Conservation (phyloP, 2,329 filamentous ascomycete species). For the Cordyceps pruinosa region DNA sequence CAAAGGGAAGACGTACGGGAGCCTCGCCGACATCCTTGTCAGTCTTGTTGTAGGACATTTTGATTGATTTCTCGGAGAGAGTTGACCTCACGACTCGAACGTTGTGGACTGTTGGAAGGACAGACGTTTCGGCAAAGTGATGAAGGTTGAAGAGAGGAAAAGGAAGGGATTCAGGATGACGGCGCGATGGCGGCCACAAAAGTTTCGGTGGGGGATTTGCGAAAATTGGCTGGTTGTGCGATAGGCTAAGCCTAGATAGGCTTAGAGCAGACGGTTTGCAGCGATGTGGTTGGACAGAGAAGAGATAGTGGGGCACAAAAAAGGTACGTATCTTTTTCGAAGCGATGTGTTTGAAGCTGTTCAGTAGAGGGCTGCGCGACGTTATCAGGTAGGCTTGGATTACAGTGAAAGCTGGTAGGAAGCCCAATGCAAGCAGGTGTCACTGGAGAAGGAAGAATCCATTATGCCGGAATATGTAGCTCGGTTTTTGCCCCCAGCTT, state of each 20-base stretch:
- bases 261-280: neutral
- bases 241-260: neutral
- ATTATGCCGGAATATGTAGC: too few species aligned
- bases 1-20: slow-evolving; percentile 52
- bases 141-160: slow-evolving; percentile 39
- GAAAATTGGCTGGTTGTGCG: slow-evolving; percentile 11
- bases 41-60: slow-evolving; percentile 90
- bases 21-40: slow-evolving; percentile 91
- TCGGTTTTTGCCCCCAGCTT: too few species aligned
- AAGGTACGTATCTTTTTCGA: neutral
- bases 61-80: slow-evolving; percentile 32
- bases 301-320: neutral
- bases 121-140: slow-evolving; percentile 70
- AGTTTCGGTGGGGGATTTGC: slow-evolving; percentile 10
- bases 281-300: neutral
- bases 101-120: slow-evolving; percentile 22
- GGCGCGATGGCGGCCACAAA: neutral
- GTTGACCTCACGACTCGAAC: slow-evolving; percentile 73
- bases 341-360: neutral
- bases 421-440: too few species aligned
- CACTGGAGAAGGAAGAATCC: too few species aligned
- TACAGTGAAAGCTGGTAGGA: too few species aligned
- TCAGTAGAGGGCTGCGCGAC: too few species aligned
- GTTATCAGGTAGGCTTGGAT: too few species aligned
- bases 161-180: neutral